phyloP scores from a whole-genome alignment of 768 basidiomycete species.

The Bullera alba region DNA sequence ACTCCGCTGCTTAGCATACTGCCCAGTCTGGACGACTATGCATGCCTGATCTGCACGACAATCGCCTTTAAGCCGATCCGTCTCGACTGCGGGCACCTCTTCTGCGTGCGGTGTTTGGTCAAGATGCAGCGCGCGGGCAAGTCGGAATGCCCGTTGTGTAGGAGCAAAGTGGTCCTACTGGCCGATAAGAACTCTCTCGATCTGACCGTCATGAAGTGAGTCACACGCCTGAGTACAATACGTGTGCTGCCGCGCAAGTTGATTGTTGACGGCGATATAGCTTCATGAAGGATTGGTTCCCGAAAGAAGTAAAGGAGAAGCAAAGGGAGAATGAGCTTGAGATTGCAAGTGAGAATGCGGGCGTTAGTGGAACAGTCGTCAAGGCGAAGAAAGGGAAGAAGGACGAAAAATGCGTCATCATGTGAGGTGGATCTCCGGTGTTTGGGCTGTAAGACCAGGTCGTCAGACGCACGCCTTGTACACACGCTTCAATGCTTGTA shows the following conservation, averaged over 20 bases:
- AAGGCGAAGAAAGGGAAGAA: too few species aligned
- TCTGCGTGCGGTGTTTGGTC: slow-evolving; percentile 57
- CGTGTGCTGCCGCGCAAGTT: not conserved
- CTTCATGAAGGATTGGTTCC: slow-evolving; percentile 91
- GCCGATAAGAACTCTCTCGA: slow-evolving; percentile 60
- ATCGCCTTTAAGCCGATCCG: slow-evolving; percentile 91
- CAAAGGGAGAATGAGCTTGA: slow-evolving; percentile 68
- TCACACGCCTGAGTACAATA: not conserved
- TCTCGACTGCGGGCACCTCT: slow-evolving; percentile 64
- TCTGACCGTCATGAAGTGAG: slow-evolving; percentile 42
- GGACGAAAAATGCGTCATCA: slow-evolving; percentile 19
- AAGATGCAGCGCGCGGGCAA: slow-evolving; percentile 82
- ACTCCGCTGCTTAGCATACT: slow-evolving; percentile 16
- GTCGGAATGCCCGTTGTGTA: slow-evolving; percentile 75
- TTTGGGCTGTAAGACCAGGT: too few species aligned
- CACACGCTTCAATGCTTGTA: too few species aligned
- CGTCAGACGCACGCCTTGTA: too few species aligned
- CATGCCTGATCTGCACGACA: slow-evolving; percentile 77
- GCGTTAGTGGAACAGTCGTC: slow-evolving; percentile 8
- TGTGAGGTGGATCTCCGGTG: too few species aligned
- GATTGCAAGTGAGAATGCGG: slow-evolving; percentile 60
- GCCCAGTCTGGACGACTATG: slow-evolving; percentile 55
- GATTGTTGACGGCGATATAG: slow-evolving; percentile 48
- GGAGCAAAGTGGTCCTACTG: slow-evolving; percentile 64
- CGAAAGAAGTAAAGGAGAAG: slow-evolving; percentile 69